Base-by-base conservation (phyloP, 225 moss, liverwort and hornwort genomes). In the Ulota crispa region DNA sequence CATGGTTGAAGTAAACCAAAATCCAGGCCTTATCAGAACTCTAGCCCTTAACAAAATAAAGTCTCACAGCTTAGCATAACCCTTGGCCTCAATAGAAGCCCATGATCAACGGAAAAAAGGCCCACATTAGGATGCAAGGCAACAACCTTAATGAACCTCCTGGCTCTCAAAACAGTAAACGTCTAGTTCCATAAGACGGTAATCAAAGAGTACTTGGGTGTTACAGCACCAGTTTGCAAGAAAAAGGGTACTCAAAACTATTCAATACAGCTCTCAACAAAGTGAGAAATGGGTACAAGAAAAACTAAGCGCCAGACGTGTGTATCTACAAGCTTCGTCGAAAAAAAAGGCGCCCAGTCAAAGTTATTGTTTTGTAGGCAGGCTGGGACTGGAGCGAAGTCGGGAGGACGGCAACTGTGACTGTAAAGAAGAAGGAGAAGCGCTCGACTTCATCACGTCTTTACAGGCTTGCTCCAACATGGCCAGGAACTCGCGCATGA, bases 391-490 rank as follows among this genome's bases (percentile, higher is more conserved):
- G 18, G n/a, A 34, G 78, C 85, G 80, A 4, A 18, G 18, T 59
- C 71, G 78, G 75, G 88, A 86, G 57, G 64, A 82, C 8, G 82
- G 21, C 75, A 47, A 64, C n/a, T 63, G 64, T 28, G 78, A 4
- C 31, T 77, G 67, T 10, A 65, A 6, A 43, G 5, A 63, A 3
- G 32, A 45, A 1, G 27, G 32, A 9, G 52, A 0, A 50, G 56
- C 70, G 20, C 52, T 81, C 16, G 78, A 8, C 80, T 64, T 83
- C 80, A 81, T 75, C 81, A 95, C 95, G 61, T 93, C 94, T 78
- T 89, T 89, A 80, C 93, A 92, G 64, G 91, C 92, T 73, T 89
- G 90, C 83, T 96, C 96, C 37, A 96, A 72, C 68, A 96, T 91
- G 30, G 91, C 79, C 23, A 96, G 89, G 65, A 96, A 94, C 65